phyloP scores from a whole-genome alignment of 2,329 filamentous ascomycete genomes.

The Esteya vermicola region DNA sequence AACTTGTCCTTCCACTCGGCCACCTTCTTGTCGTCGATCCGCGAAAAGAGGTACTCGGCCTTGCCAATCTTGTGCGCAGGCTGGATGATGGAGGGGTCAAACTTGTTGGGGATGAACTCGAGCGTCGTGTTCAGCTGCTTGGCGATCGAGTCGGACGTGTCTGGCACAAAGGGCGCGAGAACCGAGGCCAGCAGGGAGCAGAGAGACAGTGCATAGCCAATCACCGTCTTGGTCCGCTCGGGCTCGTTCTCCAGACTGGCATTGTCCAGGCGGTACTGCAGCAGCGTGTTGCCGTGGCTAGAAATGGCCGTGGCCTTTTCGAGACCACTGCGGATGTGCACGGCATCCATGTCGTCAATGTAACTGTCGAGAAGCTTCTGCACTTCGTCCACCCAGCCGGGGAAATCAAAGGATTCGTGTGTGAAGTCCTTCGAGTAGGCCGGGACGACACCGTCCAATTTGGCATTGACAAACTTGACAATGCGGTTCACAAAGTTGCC shows the following conservation, averaged over 20 bases:
- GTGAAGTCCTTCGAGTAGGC: conserved; percentile 39
- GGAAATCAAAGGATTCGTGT: conserved; percentile 33
- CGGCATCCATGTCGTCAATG: conserved; percentile 52
- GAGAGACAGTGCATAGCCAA: conserved; percentile 72
- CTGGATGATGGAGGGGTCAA: conserved; percentile 46
- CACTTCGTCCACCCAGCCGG: conserved; percentile 44
- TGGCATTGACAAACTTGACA: conserved; percentile 63
- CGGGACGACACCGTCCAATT: conserved; percentile 57
- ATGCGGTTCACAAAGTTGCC: conserved; percentile 64
- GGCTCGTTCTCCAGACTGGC: conserved; percentile 34
- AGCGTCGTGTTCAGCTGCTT: conserved; percentile 48
- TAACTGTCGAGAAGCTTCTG: conserved; percentile 55
- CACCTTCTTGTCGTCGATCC: conserved; percentile 57
- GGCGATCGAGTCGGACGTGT: conserved; percentile 61
- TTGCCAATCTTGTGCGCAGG: conserved; percentile 68
- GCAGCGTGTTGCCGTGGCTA: conserved; percentile 34
- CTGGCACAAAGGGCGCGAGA: conserved; percentile 73
- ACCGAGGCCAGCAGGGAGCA: conserved; percentile 69
- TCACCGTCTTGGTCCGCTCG: conserved; percentile 39
- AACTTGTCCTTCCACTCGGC: conserved; percentile 57
- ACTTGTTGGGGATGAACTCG: conserved; percentile 51
- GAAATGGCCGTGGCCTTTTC: conserved; percentile 54
- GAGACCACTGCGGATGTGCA: conserved; percentile 55
- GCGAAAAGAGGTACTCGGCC: conserved; percentile 40
- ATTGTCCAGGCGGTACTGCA: conserved; percentile 28